A percentile compares a stretch with the other conserved stretches of the same genome.
Conservation (phyloP, 2,329 filamentous ascomycete genomes). For the Sclerotinia minor region DNA sequence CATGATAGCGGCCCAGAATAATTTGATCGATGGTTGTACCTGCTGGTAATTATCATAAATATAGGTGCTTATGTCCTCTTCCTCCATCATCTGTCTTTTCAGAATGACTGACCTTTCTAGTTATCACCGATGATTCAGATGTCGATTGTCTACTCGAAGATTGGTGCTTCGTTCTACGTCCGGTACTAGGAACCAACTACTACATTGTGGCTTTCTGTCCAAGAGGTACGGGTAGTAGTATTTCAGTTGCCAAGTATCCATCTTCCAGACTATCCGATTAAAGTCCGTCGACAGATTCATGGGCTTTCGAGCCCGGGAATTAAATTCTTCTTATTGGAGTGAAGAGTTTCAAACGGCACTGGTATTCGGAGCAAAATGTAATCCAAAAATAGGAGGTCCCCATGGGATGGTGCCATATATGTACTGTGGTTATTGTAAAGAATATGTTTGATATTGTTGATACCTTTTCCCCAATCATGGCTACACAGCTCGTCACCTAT, state of each 20-base stretch:
- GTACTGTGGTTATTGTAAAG: slow-evolving; percentile 37
- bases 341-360: not conserved
- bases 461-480: slow-evolving; percentile 32
- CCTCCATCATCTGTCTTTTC: too few relatives aligned
- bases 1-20: slow-evolving; percentile 26
- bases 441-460: slow-evolving; percentile 42
- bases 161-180: slow-evolving; percentile 42
- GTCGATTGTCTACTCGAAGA: slow-evolving; percentile 16
- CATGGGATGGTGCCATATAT: slow-evolving; percentile 43
- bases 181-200: slow-evolving; percentile 49
- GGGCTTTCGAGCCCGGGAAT: slow-evolving; percentile 18
- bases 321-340: not conserved
- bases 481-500: slow-evolving; percentile 2
- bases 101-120: too few relatives aligned
- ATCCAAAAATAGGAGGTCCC: not conserved
- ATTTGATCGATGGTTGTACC: slow-evolving; percentile 22
- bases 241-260: slow-evolving; percentile 29
- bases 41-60: slow-evolving; percentile 30
- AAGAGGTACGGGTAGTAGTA: slow-evolving; percentile 43
- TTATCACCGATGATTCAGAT: too few relatives aligned
- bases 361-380: slow-evolving; percentile 2
- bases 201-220: slow-evolving; percentile 55
- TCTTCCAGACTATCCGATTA: not conserved
- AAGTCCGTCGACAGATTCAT: not conserved
- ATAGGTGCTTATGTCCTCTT: slow-evolving; percentile 21